These are phyloP conservation scores for Macrotyloma uniflorum DNA, from an alignment of 306 rosid species.

Conservation along the genomic window DNA sequence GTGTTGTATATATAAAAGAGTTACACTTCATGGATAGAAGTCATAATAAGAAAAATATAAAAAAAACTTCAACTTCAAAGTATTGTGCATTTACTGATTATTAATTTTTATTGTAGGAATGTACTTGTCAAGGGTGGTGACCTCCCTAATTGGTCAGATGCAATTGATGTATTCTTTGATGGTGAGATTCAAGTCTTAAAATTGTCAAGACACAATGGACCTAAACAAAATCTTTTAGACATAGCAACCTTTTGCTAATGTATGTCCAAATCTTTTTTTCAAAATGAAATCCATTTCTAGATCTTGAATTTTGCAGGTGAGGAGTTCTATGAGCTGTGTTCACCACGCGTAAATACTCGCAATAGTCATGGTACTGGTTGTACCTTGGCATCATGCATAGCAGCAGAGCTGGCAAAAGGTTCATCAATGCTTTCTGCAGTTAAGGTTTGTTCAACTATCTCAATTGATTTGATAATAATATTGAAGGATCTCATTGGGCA, in stretches of 20 bases:
- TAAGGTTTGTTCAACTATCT: conserved; percentile 60
- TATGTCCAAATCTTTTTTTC: conserved; percentile 34
- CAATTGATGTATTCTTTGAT: conserved; percentile 82
- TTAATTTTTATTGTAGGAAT: conserved; percentile 58
- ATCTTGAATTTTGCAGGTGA: conserved; percentile 64
- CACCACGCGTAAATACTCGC: conserved; percentile 64
- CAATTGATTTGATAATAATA: conserved; percentile 7
- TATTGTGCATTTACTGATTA: conserved; percentile 21
- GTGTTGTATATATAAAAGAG: conserved; percentile 5
- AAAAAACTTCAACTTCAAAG: neutral
- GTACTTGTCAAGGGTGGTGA: conserved; percentile 98
- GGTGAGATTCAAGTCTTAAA: conserved; percentile 53
- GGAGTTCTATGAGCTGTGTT: conserved; percentile 66
- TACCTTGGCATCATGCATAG: conserved; percentile 91
- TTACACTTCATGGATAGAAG: conserved; percentile 19
- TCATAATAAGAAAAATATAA: neutral
- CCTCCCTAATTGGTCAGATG: conserved; percentile 81
- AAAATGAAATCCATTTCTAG: conserved; percentile 36
- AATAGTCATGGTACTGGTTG: conserved; percentile 98
- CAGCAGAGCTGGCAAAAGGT: conserved; percentile 96
- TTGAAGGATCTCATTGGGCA: conserved; percentile 12
- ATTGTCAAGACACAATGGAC: conserved; percentile 13
- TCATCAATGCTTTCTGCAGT: conserved; percentile 76
- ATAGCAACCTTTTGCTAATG: neutral
- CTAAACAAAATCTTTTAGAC: conserved; percentile 24